phyloP scores from a whole-genome alignment of 2,329 filamentous ascomycete genomes.

The Helotiales sp. region DNA sequence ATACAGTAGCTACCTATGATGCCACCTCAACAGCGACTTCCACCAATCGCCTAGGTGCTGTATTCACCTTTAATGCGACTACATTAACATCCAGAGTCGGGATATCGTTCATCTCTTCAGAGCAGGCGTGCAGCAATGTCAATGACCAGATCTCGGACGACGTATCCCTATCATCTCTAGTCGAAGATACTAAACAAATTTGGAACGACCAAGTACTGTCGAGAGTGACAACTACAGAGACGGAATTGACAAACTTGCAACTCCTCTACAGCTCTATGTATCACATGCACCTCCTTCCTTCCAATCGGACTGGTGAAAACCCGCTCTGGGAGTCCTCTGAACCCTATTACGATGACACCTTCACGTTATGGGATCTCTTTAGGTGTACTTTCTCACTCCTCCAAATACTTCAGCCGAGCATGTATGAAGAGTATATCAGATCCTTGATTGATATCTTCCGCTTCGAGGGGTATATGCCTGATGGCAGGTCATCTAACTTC shows the following conservation, averaged over 20 bases:
- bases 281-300: conserved; percentile 63
- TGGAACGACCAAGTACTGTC: conserved; percentile 65
- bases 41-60: conserved; percentile 11
- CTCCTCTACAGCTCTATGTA: conserved; percentile 69
- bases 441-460: conserved; percentile 43
- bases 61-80: conserved; percentile 40
- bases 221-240: conserved; percentile 62
- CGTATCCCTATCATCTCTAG: conserved; percentile 41
- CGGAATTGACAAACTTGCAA: conserved; percentile 53
- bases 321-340: conserved; percentile 62
- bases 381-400: conserved; percentile 64
- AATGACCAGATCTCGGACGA: conserved; percentile 45
- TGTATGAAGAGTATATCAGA: conserved; percentile 65
- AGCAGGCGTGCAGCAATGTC: conserved; percentile 50
- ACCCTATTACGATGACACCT: conserved; percentile 71
- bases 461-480: conserved; percentile 63
- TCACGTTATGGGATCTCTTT: conserved; percentile 65
- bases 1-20: conserved; percentile 7
- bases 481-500: conserved; percentile 66
- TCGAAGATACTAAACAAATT: conserved; percentile 46
- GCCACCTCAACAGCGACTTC: conserved; percentile 1
- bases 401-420: conserved; percentile 62
- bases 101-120: conserved; percentile 49
- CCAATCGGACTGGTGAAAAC: conserved; percentile 71
- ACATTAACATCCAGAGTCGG: conserved; percentile 50